Evolutionary conservation across 768 basidiomycete genomes (phyloP).

Genomic region (Boletus pseudo-olivaceus): DNA sequence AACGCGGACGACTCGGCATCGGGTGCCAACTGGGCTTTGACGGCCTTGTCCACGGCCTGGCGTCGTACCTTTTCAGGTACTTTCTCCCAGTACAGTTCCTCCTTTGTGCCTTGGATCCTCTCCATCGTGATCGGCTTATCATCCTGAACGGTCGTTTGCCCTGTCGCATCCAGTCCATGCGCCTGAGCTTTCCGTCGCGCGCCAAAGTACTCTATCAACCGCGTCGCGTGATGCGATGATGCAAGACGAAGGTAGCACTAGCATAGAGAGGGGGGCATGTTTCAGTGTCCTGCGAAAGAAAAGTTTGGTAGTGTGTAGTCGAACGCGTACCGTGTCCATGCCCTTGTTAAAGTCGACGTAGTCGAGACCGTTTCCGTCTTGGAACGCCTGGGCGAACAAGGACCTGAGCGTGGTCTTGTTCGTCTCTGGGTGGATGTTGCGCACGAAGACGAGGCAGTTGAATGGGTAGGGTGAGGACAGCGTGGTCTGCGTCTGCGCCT

Average conservation of each 20-base stretch:
- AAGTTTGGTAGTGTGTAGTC: neutral
- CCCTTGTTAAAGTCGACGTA: constrained; percentile 81
- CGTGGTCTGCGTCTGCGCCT: constrained; percentile 7
- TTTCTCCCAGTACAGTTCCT: constrained; percentile 76
- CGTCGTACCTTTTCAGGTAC: constrained; percentile 69
- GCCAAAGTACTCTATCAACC: constrained; percentile 45
- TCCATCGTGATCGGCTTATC: constrained; percentile 44
- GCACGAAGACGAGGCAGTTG: constrained; percentile 66
- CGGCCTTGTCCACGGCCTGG: constrained; percentile 54
- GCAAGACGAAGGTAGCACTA: constrained; percentile 75
- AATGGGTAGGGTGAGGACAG: constrained; percentile 48
- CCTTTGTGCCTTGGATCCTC: constrained; percentile 57
- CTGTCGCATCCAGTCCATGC: constrained; percentile 54
- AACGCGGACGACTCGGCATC: neutral
- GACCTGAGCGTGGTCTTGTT: constrained; percentile 77
- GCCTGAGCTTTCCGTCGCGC: constrained; percentile 38
- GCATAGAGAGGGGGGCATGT: neutral
- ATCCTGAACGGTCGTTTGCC: constrained; percentile 23
- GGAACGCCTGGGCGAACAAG: constrained; percentile 48
- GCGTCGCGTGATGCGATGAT: constrained; percentile 43
- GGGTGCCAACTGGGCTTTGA: neutral
- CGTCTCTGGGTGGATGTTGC: constrained; percentile 67
- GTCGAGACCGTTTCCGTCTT: constrained; percentile 40
- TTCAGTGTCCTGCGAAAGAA: neutral
- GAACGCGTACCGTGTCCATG: constrained; percentile 57